Conservation (phyloP, 257 asterid species). For the Fraxinus americana region DNA sequence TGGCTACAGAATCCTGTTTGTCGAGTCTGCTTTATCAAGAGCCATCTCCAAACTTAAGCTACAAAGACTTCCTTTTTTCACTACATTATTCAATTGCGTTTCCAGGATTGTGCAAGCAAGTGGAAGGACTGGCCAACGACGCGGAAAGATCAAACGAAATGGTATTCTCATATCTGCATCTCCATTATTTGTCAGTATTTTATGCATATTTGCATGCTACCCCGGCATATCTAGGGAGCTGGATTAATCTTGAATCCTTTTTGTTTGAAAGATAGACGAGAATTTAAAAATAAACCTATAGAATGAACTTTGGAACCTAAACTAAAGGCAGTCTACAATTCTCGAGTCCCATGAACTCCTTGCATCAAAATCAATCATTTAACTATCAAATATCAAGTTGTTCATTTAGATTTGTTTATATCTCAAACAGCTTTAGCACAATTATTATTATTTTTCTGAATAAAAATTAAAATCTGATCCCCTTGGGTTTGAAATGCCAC, state of each 20-base stretch:
- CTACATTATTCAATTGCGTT: neutral
- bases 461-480: neutral
- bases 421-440: neutral
- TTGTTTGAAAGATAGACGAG: neutral
- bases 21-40: neutral
- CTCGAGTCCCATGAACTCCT: slow-evolving; percentile 1
- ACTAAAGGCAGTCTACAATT: neutral
- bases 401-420: neutral
- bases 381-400: neutral
- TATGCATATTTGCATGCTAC: neutral
- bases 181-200: neutral
- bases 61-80: neutral
- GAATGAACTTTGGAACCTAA: neutral
- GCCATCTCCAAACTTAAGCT: neutral
- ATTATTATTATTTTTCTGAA: neutral
- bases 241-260: neutral
- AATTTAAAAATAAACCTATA: neutral
- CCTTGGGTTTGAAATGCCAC: neutral
- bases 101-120: slow-evolving; percentile 80
- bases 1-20: neutral
- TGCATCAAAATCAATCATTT: neutral
- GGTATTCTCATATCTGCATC: slow-evolving; percentile 40
- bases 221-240: neutral
- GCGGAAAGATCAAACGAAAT: slow-evolving; percentile 89
- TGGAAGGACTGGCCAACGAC: slow-evolving; percentile 70